Evolutionary conservation across 2,329 filamentous ascomycete species (phyloP).

Genomic region (Botryotinia globosa): DNA sequence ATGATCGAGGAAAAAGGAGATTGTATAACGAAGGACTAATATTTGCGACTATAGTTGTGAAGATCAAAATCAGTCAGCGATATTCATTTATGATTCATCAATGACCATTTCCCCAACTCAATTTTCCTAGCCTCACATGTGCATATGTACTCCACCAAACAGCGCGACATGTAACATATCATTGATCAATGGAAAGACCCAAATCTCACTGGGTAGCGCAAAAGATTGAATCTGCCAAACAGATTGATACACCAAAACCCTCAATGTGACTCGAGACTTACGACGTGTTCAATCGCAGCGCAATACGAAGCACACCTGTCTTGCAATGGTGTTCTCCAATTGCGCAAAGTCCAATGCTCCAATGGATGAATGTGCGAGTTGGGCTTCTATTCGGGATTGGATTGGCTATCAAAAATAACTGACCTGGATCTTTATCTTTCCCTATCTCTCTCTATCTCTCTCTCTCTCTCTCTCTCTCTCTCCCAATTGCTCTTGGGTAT

Average conservation of each 20-base stretch:
- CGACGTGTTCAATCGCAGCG: conserved; percentile 18
- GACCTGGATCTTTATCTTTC: conserved; percentile 7
- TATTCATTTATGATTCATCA: conserved; percentile 11
- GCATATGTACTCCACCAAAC: conserved; percentile 15
- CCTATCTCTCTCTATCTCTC: conserved; percentile 1
- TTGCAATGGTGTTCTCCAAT: not conserved
- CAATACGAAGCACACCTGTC: conserved; percentile 1
- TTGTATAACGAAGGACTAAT: conserved; percentile 18
- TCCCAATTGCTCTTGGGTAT: not conserved
- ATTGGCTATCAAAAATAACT: conserved; percentile 11
- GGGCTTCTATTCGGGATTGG: not conserved
- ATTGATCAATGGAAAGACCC: conserved; percentile 11
- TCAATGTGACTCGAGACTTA: conserved; percentile 18
- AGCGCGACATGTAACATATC: conserved; percentile 16
- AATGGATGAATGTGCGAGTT: conserved; percentile 16
- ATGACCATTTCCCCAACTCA: conserved; percentile 7
- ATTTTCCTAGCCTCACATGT: conserved; percentile 13
- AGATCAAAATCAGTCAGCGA: conserved; percentile 15
- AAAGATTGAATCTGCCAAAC: conserved; percentile 4
- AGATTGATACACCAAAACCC: conserved; percentile 7
- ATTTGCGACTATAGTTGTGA: conserved; percentile 15
- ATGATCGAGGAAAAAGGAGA: not conserved
- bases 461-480: not conserved
- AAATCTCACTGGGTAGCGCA: conserved; percentile 13
- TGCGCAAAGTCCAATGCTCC: not conserved